These are phyloP conservation scores for Codiaeum variegatum DNA, from an alignment of 441 rosid genomes.

Conservation along the genomic window DNA sequence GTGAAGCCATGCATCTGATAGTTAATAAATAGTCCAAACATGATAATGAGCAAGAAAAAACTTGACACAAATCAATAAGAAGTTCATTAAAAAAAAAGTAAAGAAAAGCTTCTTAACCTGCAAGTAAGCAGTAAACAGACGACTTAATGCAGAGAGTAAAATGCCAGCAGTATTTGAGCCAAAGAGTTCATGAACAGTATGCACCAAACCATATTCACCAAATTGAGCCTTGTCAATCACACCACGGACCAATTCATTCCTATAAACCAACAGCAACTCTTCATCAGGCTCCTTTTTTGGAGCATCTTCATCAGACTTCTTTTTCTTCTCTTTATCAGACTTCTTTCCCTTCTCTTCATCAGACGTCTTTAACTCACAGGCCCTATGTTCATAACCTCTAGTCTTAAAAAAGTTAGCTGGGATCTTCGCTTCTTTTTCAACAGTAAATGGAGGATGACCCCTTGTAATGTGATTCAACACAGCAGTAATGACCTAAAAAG, in stretches of 20 bases:
- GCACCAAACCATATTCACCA: slow-evolving; percentile 95
- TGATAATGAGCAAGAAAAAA: slow-evolving; percentile 16
- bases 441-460: slow-evolving; percentile 77
- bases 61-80: slow-evolving; percentile 13
- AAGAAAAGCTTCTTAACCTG: slow-evolving; percentile 53
- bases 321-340: slow-evolving; percentile 13
- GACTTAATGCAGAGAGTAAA: slow-evolving; percentile 85
- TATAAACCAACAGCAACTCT: slow-evolving; percentile 64
- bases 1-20: slow-evolving; percentile 95
- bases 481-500: slow-evolving; percentile 74
- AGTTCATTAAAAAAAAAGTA: slow-evolving; percentile 12
- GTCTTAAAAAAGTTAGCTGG: slow-evolving; percentile 72
- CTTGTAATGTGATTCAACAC: slow-evolving; percentile 76
- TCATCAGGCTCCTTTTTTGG: slow-evolving; percentile 48
- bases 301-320: slow-evolving; percentile 13
- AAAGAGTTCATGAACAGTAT: slow-evolving; percentile 92
- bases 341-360: slow-evolving; percentile 22
- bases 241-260: slow-evolving; percentile 75
- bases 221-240: slow-evolving; percentile 99
- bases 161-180: slow-evolving; percentile 88
- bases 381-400: slow-evolving; percentile 33
- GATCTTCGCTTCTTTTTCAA: slow-evolving; percentile 76
- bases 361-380: slow-evolving; percentile 18
- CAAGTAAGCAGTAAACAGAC: slow-evolving; percentile 83
- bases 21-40: slow-evolving; percentile 32